phyloP scores from a whole-genome alignment of 2,329 filamentous ascomycete species.

The Diaporthe ilicicola region DNA sequence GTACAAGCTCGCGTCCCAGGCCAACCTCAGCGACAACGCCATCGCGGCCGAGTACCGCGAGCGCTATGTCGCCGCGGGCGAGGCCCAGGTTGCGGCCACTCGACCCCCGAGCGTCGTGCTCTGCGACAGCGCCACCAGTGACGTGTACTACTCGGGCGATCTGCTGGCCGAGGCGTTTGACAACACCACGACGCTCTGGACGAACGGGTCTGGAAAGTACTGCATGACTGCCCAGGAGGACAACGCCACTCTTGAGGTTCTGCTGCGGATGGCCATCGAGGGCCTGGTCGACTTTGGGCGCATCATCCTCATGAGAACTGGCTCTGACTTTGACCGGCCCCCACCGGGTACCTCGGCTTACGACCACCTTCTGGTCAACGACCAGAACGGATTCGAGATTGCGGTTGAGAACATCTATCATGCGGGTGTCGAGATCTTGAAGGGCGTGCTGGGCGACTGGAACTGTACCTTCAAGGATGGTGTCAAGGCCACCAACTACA shows the following conservation, averaged over 20 bases:
- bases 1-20: constrained; percentile 57
- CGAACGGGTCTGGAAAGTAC: constrained; percentile 73
- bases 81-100: constrained; percentile 52
- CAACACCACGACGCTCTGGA: constrained; percentile 69
- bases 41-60: constrained; percentile 62
- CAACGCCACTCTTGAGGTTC: constrained; percentile 72
- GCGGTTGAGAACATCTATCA: constrained; percentile 72
- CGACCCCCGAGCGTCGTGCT: constrained; percentile 63
- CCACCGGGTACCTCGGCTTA: constrained; percentile 64
- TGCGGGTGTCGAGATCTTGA: constrained; percentile 71
- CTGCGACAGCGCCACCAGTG: constrained; percentile 75
- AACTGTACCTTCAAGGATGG: constrained; percentile 64
- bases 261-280: constrained; percentile 66
- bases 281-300: constrained; percentile 71
- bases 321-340: constrained; percentile 76
- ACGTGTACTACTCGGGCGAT: constrained; percentile 75
- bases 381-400: constrained; percentile 71
- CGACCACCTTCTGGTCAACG: constrained; percentile 65
- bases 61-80: constrained; percentile 55
- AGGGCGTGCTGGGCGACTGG: constrained; percentile 71
- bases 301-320: constrained; percentile 73
- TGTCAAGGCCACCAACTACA: constrained; percentile 68
- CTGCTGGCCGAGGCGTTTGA: constrained; percentile 70
- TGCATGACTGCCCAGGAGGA: constrained; percentile 80
- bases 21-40: constrained; percentile 60